phyloP scores from a whole-genome alignment of 148 eudicot genomes.

The Rhododendron ovatum region DNA sequence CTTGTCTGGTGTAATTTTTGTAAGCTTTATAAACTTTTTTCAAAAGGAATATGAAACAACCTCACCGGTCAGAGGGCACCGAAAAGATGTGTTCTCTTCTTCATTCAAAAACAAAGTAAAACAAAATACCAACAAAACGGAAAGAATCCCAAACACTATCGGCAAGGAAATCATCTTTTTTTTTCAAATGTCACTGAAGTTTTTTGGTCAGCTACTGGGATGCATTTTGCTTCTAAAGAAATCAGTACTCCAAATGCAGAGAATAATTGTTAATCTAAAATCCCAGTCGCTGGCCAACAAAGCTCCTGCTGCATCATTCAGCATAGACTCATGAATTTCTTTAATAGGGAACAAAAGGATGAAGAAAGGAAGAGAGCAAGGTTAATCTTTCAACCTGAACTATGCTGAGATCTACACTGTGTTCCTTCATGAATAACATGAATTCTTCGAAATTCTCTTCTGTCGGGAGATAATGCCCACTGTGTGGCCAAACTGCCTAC shows the following conservation, averaged over 20 bases:
- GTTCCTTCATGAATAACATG: constrained; percentile 50
- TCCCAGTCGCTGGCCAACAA: neutral
- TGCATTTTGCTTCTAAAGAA: neutral
- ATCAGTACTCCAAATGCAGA: neutral
- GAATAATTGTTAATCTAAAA: neutral
- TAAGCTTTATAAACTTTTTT: neutral
- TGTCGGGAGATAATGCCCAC: constrained; percentile 88
- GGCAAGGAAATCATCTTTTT: neutral
- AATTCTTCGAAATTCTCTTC: constrained; percentile 74
- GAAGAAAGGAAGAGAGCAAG: neutral
- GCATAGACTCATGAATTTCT: neutral
- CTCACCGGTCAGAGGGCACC: neutral
- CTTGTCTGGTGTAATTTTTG: neutral
- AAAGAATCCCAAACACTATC: neutral
- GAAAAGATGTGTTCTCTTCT: neutral
- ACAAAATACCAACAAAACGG: neutral
- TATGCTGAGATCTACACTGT: constrained; percentile 43
- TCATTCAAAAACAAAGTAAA: neutral
- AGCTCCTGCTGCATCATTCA: neutral
- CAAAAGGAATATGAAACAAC: neutral
- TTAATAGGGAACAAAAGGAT: neutral
- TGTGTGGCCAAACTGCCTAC: constrained; percentile 88
- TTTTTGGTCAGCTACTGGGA: neutral
- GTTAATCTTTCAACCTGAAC: constrained; percentile 39
- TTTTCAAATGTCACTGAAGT: neutral